A percentile compares a stretch with the other conserved stretches of the same genome.
Evolutionary conservation across 805 yeast genomes (phyloP).

Genomic region (Metschnikowia corniflorae): DNA sequence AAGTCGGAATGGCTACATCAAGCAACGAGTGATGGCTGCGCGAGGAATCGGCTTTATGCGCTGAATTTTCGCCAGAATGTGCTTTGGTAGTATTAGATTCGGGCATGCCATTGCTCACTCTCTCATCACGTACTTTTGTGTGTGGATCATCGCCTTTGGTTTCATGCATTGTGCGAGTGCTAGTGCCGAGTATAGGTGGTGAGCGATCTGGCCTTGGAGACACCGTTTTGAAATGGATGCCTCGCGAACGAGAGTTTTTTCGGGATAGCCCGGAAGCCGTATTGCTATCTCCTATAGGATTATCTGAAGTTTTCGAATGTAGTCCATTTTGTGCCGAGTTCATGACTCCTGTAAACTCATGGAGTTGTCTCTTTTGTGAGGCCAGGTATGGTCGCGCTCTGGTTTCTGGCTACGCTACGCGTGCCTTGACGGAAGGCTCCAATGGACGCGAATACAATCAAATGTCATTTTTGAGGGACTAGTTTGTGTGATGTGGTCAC

Average conservation of each 20-base stretch:
- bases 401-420: no score
- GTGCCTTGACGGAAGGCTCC: no score
- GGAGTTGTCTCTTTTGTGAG: no score
- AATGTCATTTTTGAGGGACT: no score
- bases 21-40: constrained; percentile 9
- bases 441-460: no score
- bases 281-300: not conserved
- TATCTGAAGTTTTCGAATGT: constrained; percentile 3
- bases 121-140: no score
- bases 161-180: not conserved
- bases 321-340: constrained; percentile 4
- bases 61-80: not conserved
- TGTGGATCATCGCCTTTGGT: not conserved
- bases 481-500: no score
- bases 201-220: not conserved
- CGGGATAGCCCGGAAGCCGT: constrained; percentile 1
- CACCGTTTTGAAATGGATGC: constrained; percentile 29
- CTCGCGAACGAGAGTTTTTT: constrained; percentile 23
- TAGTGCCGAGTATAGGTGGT: not conserved
- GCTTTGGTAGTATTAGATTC: no score
- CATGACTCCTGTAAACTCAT: no score
- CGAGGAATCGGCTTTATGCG: not conserved
- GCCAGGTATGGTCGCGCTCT: no score
- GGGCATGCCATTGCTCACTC: no score
- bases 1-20: constrained; percentile 32